Base-by-base conservation (phyloP, 139 green algal species). In the Volvox africanus region DNA sequence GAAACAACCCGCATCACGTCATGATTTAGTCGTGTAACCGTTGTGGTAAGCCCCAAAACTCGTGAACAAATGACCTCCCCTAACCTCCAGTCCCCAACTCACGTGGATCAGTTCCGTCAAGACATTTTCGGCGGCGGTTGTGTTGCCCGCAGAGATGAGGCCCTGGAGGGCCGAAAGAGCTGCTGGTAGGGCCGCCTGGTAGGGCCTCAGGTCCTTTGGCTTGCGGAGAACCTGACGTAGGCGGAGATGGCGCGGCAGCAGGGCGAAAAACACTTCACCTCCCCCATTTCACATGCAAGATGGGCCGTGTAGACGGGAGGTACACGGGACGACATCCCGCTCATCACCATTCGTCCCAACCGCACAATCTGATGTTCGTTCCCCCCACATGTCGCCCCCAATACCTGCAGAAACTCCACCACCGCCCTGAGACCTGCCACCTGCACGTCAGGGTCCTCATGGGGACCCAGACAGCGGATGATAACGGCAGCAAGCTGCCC, bases 401-500 rank as follows among this genome's bases (percentile, higher is more conserved):
- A 12, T 20, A 89, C 85, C 85, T 55, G 6, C 5, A 89, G 69
- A 28, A 82, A 89, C 28, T 55, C 37, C 9, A 55, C n/a, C 28
- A 89, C 85, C 6, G 69, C 85, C 37, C 24, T 28, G 33, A 89
- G 69, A 5, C 68, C 85, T 36, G 85, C 85, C 69, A 89, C 28
- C 69, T 71, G 69, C 68, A 89, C 85, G 16, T 75, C 85, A 24
- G 44, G 37, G 6, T 50, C 26, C 14, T 55, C 2, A 0, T 28
- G 20, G 5, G 37, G 16, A 3, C 32, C 85, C 67, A 89, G 69
- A 37, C 85, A 89, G 85, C 36, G 68, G 16, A 30, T 17, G 5
- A 89, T 28, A 1, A 73, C 37, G 69, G 85, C 30, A n/a, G 85
- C 85, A 67, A 89, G 85, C 85, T 89, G 85, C 18, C 35, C 69